Evolutionary conservation across 2,329 filamentous ascomycete genomes (phyloP), one percentile per base, ranked within the genome.

Genomic region (Ophiostoma montium): DNA sequence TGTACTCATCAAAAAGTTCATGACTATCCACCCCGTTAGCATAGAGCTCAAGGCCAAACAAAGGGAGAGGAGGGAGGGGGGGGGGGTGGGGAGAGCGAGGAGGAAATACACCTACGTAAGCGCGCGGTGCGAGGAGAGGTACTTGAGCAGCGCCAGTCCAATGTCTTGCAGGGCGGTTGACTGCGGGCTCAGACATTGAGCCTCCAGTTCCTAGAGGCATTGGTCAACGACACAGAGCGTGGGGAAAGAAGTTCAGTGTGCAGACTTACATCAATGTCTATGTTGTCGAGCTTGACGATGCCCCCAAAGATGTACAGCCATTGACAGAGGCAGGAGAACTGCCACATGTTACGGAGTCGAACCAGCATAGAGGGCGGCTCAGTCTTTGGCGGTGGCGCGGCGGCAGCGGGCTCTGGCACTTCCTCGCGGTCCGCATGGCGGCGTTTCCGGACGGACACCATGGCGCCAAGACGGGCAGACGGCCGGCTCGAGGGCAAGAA

Each of bases 1-100:
- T 84, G 62, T 95, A 95, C 60, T 95, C 88, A 61, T 96, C 88
- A 58, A 96, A 94, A 45, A 92, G 82, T 3, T 94, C 88, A 47
- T 73, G 77, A 1, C 89, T 95, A 57, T 46, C 31, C 32, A 21
- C 13, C 2, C 16, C 33, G 23, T 42, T 32, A 49, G 38, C 13
- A 32, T 18, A 23, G 19, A 27, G 16, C 16, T 9, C 9, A 15
- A 31, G 11, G 12, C 6, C 10, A n/a, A n/a, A n/a, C n/a, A n/a
- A n/a, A n/a, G n/a, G 13, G 32, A 16, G 33, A n/a, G 13, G n/a
- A 46, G 8, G 16, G 13, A 32, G 33, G 30, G 46, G 36, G 55
- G 23, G 19, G n/a, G 36, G 18, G 31, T 31, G 30, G 46, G 23
- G n/a, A n/a, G n/a, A n/a, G n/a, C n/a, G n/a, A n/a, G n/a, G n/a